These are phyloP conservation scores for Candida xiaguanensis DNA, from an alignment of 805 yeast genomes.

Conservation along the genomic window DNA sequence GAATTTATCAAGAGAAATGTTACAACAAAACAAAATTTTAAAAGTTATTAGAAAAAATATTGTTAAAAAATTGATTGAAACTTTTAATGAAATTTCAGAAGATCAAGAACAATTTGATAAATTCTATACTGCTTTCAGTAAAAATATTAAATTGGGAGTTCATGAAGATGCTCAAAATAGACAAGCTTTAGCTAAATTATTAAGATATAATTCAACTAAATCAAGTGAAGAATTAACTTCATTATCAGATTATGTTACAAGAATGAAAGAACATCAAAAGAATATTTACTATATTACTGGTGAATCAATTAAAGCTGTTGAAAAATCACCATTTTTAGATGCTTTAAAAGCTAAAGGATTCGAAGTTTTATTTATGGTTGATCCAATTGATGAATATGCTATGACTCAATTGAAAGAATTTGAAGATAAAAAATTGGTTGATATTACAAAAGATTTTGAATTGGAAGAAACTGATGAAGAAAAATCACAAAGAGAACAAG, in stretches of 20 bases:
- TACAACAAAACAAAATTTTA: conserved; percentile 99
- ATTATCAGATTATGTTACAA: conserved; percentile 93
- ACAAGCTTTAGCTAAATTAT: conserved; percentile 87
- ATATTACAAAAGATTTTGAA: conserved; percentile 98
- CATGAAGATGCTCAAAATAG: conserved; percentile 99
- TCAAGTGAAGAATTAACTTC: conserved; percentile 92
- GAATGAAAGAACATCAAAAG: conserved; percentile 99
- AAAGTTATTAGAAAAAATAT: conserved; percentile 99
- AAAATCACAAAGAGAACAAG: conserved; percentile 90
- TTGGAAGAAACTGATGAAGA: conserved; percentile 98
- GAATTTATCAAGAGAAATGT: conserved; percentile 99
- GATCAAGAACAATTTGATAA: conserved; percentile 97
- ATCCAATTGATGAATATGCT: conserved; percentile 99
- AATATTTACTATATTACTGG: conserved; percentile 99
- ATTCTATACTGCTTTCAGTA: conserved; percentile 96
- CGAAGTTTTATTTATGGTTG: conserved; percentile 96
- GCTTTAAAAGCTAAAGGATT: conserved; percentile 98
- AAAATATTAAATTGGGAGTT: conserved; percentile 97
- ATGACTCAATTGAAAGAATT: conserved; percentile 99
- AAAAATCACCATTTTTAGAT: conserved; percentile 98
- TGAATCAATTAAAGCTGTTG: conserved; percentile 96
- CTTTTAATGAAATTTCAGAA: conserved; percentile 99
- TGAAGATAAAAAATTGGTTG: conserved; percentile 98
- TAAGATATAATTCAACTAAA: conserved; percentile 97
- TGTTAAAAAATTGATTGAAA: conserved; percentile 96